Percentiles rank a stretch among this genome's conserved stretches.
Conservation (phyloP, 2,329 filamentous ascomycete species). For the Akanthomyces dipterigenus region DNA sequence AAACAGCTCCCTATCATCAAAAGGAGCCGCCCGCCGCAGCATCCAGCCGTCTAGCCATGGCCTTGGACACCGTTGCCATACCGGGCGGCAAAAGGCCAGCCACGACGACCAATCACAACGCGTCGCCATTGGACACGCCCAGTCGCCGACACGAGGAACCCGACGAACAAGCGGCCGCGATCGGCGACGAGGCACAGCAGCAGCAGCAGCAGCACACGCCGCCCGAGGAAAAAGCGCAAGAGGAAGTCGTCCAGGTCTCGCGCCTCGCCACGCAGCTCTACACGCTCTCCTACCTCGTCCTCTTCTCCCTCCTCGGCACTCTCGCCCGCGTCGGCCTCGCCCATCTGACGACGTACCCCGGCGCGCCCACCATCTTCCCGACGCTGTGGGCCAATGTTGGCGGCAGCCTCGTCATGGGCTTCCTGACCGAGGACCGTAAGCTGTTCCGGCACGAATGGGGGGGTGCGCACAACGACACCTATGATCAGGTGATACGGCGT, state of each 20-base stretch:
- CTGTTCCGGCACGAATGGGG: conserved; percentile 68
- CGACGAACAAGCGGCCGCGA: conserved; percentile 34
- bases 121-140: conserved; percentile 26
- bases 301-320: conserved; percentile 81
- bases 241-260: conserved; percentile 31
- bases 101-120: not conserved
- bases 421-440: conserved; percentile 70
- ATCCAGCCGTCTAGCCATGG: not conserved
- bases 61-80: not conserved
- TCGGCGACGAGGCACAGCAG: conserved; percentile 17
- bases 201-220: not conserved
- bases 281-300: conserved; percentile 71
- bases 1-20: not conserved
- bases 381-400: conserved; percentile 84
- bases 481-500: conserved; percentile 28
- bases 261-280: conserved; percentile 53
- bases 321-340: conserved; percentile 75
- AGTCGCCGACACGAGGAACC: conserved; percentile 34
- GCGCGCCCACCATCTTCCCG: conserved; percentile 65
- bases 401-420: conserved; percentile 78
- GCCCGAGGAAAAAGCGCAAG: not conserved
- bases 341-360: conserved; percentile 71
- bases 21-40: not conserved
- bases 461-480: conserved; percentile 29
- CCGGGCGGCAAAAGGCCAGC: not conserved